Percentiles rank a stretch among this genome's conserved stretches.
These are phyloP conservation scores for Ogataea hybrid DNA, from an alignment of 1,139 yeast species.

Conservation along the genomic window DNA sequence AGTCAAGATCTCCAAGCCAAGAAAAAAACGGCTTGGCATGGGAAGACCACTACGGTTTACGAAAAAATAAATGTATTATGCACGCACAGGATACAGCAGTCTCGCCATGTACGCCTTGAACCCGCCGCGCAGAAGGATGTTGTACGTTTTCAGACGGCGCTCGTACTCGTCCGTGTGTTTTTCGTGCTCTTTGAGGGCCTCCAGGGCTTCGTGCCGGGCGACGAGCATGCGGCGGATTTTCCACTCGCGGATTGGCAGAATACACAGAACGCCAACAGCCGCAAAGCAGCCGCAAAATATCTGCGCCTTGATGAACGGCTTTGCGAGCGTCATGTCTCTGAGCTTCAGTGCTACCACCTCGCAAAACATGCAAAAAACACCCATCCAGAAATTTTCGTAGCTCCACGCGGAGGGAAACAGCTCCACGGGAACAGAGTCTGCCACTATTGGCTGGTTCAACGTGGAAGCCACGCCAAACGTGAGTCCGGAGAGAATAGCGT, in stretches of 20 bases:
- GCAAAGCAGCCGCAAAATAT: conserved; percentile 55
- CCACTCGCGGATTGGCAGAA: conserved; percentile 36
- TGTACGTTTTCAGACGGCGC: conserved; percentile 13
- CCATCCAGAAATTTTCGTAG: conserved; percentile 47
- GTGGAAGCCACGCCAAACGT: conserved; percentile 44
- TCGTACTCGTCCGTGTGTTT: conserved; percentile 6
- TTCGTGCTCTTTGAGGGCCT: conserved; percentile 7
- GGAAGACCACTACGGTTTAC: conserved; percentile 24
- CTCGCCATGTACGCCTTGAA: conserved; percentile 30
- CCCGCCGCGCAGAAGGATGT: conserved; percentile 22
- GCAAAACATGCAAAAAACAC: conserved; percentile 44
- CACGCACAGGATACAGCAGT: conserved; percentile 35
- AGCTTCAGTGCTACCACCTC: conserved; percentile 40
- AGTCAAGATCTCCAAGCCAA: conserved; percentile 4
- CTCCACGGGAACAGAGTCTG: conserved; percentile 46
- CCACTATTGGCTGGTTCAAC: conserved; percentile 32
- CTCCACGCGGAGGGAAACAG: conserved; percentile 62
- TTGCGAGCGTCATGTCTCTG: conserved; percentile 30
- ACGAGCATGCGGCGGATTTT: conserved; percentile 32
- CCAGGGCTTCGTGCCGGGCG: conserved; percentile 13
- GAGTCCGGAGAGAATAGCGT: conserved; percentile 38
- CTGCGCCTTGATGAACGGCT: conserved; percentile 57
- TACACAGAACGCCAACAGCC: conserved; percentile 34
- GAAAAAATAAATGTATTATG: conserved; percentile 21
- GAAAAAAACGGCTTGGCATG: conserved; percentile 26